Evolutionary conservation across 495 filamentous ascomycete species (phyloP), one percentile per base, ranked within the genome.

Genomic region (Choiromyces venosus): DNA sequence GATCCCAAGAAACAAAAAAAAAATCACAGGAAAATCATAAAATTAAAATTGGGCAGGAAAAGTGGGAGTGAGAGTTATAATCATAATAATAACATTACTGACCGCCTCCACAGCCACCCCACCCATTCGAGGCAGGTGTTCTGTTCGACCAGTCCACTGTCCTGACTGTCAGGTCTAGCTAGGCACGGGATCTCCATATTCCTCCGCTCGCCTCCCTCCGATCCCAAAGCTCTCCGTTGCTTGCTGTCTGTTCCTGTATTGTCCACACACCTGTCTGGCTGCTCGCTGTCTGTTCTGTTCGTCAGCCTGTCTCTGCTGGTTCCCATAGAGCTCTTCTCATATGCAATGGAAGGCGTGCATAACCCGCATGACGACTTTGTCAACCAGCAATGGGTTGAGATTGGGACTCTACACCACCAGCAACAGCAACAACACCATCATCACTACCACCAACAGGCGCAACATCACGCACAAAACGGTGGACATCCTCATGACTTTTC

Each of bases 381-480:
- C 71, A 84, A 85, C 81, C 85, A 84, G 64, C 84, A 85, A 74
- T 88, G 86, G 86, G 81, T 86, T 71, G 86, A 87, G 69, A 81
- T 87, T 75, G 84, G 83, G 44, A 77, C 87, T 74, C 80, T 84
- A 71, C 79, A 81, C 56, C 78, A 80, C 37, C 76, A 74, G 33
- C 78, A 78, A 37, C 75, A 77, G 29, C 74, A 77, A 68, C 73
- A 70, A 39, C 78, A 78, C 36, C 72, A 80, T 36, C 74, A 80
- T 52, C 79, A 74, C 70, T 71, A 66, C 42, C 84, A 85, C 35
- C 80, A 82, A 39, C 82, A 86, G 35, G 52, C 76, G 74, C 85
- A 35, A 85, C 88, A 67, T 82, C 89, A 64, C 76, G 88, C 61
- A 86, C 89, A 73, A 86, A 88, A 37, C 84, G 52, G 52, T 29